Base-by-base conservation (phyloP, 495 filamentous ascomycete genomes). In the Neurospora discreta region DNA sequence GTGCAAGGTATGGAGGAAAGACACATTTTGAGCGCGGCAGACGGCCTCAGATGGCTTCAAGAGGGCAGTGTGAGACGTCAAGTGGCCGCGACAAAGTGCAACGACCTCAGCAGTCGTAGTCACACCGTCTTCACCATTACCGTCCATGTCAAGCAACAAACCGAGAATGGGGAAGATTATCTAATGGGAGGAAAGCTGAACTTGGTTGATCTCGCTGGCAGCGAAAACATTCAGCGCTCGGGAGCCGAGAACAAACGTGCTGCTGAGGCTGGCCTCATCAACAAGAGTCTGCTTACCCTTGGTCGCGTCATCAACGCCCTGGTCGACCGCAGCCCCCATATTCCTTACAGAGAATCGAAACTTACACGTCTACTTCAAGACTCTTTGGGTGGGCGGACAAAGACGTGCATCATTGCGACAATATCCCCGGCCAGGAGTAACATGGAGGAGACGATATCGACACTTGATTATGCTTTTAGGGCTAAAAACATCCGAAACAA, bases 401-500 rank as follows among this genome's bases (percentile, higher is more conserved):
- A 98, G 79, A 99, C 95, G 5, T 98, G 95, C 82, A 99, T 99
- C 74, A 98, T 99, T 75, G 96, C 95, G 4, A 99, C 96, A 0
- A 88, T 99, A 60, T 98, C 95, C 1, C 94, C 96, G 8, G 92
- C 94, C 7, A 94, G 93, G 78, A 94, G 89, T 82, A 99, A 98
- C 76, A 85, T 98, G 16, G 95, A 99, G 76, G 95, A 99, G 79
- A 99, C 95, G 0, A 98, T 98, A 69, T 98, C 95, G 2, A 98
- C 96, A 0, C 85, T 99, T 3, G 95, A 99, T 79, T 99, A 99
- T 78, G 96, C 95, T 11, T 97, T 98, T 79, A 88, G 95, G 26
- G 95, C 96, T 3, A 99, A 99, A 83, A 97, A 98, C 76, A 99
- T 99, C 73, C 91, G 93, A 26, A 99, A 99, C 80, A 97, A 98